Evolutionary conservation across 2,329 filamentous ascomycete genomes (phyloP).

Genomic region (Pseudomassariella vexata): DNA sequence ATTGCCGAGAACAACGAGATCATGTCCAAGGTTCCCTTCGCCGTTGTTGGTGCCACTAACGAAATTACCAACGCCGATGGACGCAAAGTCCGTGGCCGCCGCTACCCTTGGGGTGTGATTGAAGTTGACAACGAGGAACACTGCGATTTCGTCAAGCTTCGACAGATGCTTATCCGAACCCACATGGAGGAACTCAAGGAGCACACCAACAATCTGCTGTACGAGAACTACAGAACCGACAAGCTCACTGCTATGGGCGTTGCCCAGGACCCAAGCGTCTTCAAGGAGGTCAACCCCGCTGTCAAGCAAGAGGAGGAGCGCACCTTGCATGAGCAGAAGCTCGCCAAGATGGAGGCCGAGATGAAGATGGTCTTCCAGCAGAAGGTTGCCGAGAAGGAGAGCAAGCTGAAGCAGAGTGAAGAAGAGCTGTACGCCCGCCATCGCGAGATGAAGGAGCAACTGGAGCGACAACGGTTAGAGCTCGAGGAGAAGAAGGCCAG

Average conservation of each 20-base stretch:
- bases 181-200: slow-evolving; percentile 99
- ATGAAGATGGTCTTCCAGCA: slow-evolving; percentile 99
- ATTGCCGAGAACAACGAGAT: slow-evolving; percentile 99
- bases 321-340: slow-evolving; percentile 96
- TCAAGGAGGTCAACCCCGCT: slow-evolving; percentile 99
- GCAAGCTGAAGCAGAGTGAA: slow-evolving; percentile 98
- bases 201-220: slow-evolving; percentile 97
- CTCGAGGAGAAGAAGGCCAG: slow-evolving; percentile 98
- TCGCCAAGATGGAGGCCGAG: slow-evolving; percentile 99
- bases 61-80: slow-evolving; percentile 90
- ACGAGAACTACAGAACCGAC: slow-evolving; percentile 99
- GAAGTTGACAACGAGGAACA: slow-evolving; percentile 99
- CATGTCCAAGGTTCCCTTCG: slow-evolving; percentile 99
- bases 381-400: slow-evolving; percentile 99
- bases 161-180: slow-evolving; percentile 99
- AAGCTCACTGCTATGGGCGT: slow-evolving; percentile 99
- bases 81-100: slow-evolving; percentile 90
- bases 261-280: slow-evolving; percentile 95
- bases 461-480: slow-evolving; percentile 89
- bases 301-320: slow-evolving; percentile 99
- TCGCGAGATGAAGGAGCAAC: slow-evolving; percentile 99
- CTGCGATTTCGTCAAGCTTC: slow-evolving; percentile 99
- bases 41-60: slow-evolving; percentile 92
- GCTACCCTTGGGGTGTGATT: slow-evolving; percentile 97
- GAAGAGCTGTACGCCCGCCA: slow-evolving; percentile 97